Conservation (phyloP, 768 basidiomycete genomes). For the Russula compacta region DNA sequence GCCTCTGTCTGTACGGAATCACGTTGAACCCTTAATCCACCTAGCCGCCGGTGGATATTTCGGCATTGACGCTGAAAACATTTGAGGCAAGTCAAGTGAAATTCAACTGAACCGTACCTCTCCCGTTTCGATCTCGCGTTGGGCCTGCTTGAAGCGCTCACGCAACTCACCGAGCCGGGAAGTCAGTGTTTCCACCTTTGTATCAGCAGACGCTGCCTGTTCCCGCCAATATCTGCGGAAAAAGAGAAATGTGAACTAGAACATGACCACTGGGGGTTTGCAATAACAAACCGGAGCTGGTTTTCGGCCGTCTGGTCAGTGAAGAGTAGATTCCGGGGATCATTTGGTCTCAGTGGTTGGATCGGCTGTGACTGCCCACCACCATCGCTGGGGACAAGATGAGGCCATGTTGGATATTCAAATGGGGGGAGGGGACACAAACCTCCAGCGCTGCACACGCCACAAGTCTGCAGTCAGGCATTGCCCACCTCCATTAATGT, state of each 20-base stretch:
- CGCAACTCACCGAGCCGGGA: conserved; percentile 26
- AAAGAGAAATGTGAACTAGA: not conserved
- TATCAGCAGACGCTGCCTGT: conserved; percentile 32
- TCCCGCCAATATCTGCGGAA: conserved; percentile 38
- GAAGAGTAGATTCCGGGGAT: conserved; percentile 24
- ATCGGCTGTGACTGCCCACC: conserved; percentile 48
- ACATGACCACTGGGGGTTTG: not conserved
- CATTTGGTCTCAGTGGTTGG: conserved; percentile 23
- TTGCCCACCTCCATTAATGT: conserved; percentile 39
- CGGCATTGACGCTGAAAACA: conserved; percentile 10
- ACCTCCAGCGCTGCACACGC: conserved; percentile 58
- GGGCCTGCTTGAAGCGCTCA: conserved; percentile 25
- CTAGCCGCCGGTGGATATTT: conserved; percentile 5
- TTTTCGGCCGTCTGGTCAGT: conserved; percentile 10
- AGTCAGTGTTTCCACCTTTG: conserved; percentile 28
- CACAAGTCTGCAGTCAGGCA: conserved; percentile 60
- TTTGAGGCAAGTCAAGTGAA: not conserved
- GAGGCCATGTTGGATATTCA: not conserved
- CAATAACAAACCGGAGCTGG: conserved; percentile 14
- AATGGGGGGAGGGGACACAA: conserved; percentile 23
- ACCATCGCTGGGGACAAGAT: conserved; percentile 43
- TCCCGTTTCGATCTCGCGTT: conserved; percentile 20
- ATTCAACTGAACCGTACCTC: not conserved
- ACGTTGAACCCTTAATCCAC: conserved; percentile 28
- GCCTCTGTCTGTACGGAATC: conserved; percentile 45